These are phyloP conservation scores for Malus asiatica DNA, from an alignment of 306 rosid species.

Conservation along the genomic window DNA sequence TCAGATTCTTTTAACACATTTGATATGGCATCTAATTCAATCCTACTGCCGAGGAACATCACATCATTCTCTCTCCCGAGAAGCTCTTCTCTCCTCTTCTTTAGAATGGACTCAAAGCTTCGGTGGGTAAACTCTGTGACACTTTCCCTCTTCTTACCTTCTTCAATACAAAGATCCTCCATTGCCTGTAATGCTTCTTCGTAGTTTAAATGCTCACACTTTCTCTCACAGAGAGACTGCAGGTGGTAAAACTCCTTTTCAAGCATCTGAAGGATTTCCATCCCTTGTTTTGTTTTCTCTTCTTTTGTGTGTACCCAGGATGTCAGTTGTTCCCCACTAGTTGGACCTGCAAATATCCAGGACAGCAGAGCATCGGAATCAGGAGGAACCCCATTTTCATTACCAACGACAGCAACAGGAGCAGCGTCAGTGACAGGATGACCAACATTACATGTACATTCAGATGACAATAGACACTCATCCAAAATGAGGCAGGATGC, in stretches of 20 bases:
- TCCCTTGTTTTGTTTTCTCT: constrained; percentile 61
- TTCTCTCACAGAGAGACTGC: constrained; percentile 74
- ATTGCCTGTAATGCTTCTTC: constrained; percentile 78
- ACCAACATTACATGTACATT: constrained; percentile 26
- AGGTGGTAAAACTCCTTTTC: constrained; percentile 80
- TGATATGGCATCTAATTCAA: constrained; percentile 67
- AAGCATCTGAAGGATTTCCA: constrained; percentile 60
- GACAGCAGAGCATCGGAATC: constrained; percentile 50
- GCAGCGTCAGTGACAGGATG: constrained; percentile 33
- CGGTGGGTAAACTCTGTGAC: constrained; percentile 49
- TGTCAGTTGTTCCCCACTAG: constrained; percentile 67
- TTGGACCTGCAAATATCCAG: constrained; percentile 68
- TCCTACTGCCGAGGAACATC: constrained; percentile 38
- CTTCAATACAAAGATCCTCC: constrained; percentile 83
- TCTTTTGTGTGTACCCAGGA: constrained; percentile 67
- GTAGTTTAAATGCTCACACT: constrained; percentile 58
- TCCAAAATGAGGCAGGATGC: constrained; percentile 70
- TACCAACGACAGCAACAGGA: constrained; percentile 14
- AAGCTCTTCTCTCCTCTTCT: constrained; percentile 77
- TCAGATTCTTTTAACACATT: constrained; percentile 82
- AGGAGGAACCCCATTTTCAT: constrained; percentile 34
- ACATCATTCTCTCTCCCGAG: constrained; percentile 57
- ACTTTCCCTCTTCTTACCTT: constrained; percentile 70
- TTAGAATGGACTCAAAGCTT: constrained; percentile 67
- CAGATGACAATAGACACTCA: constrained; percentile 50